Evolutionary conservation across 1,139 yeast genomes (phyloP).

Genomic region (Hyphopichia wangnamkhiaoensis): DNA sequence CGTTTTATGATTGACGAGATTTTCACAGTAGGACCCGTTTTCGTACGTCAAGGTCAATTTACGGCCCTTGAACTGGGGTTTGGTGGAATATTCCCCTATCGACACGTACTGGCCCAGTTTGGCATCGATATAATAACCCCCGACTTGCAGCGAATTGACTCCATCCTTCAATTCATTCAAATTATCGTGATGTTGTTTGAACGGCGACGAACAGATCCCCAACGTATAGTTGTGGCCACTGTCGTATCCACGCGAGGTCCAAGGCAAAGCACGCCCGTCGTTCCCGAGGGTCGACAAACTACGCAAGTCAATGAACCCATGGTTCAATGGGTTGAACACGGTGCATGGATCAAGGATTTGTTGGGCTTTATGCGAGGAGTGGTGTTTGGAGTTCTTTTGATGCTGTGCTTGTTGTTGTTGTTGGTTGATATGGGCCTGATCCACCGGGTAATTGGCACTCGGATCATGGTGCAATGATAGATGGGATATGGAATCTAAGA

Average conservation of each 20-base stretch:
- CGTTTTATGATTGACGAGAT: conserved; percentile 26
- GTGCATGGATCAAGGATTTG: conserved; percentile 50
- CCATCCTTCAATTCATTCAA: conserved; percentile 35
- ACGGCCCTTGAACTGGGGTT: conserved; percentile 69
- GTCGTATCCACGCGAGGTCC: conserved; percentile 74
- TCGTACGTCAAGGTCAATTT: conserved; percentile 70
- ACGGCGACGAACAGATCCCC: conserved; percentile 74
- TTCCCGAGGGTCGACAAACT: conserved; percentile 46
- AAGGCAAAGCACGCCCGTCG: conserved; percentile 51
- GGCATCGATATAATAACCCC: conserved; percentile 66
- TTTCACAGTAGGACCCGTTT: conserved; percentile 69
- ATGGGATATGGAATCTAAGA: conserved; percentile 23
- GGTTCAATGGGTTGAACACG: conserved; percentile 50
- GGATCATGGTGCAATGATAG: conserved; percentile 10
- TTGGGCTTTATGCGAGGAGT: conserved; percentile 14
- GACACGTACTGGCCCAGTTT: conserved; percentile 54
- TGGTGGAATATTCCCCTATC: conserved; percentile 62
- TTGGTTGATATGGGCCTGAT: no score
- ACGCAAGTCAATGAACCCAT: conserved; percentile 57
- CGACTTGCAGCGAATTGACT: conserved; percentile 53
- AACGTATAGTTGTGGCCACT: conserved; percentile 74
- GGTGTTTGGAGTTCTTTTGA: background rate
- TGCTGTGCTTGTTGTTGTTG: conserved; percentile 3
- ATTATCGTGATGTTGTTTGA: conserved; percentile 37
- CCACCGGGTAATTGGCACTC: no score